These are phyloP conservation scores for Fusarium floridanum DNA, from an alignment of 2,329 filamentous ascomycete genomes.

Conservation along the genomic window DNA sequence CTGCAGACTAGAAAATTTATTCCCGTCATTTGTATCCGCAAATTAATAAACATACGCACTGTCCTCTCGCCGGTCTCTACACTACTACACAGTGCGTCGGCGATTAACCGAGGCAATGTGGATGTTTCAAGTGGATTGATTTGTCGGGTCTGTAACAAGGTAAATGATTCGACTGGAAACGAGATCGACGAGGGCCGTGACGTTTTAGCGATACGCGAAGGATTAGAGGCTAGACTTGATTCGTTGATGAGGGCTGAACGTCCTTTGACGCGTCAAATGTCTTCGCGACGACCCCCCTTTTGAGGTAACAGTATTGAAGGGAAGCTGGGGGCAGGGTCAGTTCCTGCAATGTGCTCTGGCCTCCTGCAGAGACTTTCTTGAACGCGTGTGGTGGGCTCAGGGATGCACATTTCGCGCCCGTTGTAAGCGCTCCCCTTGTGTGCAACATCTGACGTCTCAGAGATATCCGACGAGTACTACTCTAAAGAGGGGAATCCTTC, in stretches of 20 bases:
- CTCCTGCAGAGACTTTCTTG: not conserved
- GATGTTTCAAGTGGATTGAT: not conserved
- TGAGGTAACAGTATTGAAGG: not conserved
- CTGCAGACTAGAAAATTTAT: not conserved
- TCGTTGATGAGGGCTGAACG: not conserved
- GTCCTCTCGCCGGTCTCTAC: not conserved
- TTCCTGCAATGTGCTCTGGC: not conserved
- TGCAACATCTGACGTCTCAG: not conserved
- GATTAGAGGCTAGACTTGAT: not conserved
- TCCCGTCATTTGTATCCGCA: constrained; percentile 4
- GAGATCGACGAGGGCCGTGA: not conserved
- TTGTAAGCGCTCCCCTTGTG: no score
- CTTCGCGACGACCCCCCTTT: not conserved
- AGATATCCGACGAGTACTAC: not conserved
- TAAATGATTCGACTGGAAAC: not conserved
- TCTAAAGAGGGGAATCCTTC: not conserved
- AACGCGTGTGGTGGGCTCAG: not conserved
- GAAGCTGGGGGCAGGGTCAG: not conserved
- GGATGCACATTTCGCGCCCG: not conserved
- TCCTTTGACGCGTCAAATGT: not conserved
- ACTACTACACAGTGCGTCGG: not conserved
- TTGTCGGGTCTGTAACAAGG: not conserved
- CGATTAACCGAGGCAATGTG: not conserved
- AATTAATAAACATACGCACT: not conserved
- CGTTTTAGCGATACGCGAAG: constrained; percentile 4